phyloP scores from a whole-genome alignment of 805 yeast species.

The Nakazawaea wyomingensis region DNA sequence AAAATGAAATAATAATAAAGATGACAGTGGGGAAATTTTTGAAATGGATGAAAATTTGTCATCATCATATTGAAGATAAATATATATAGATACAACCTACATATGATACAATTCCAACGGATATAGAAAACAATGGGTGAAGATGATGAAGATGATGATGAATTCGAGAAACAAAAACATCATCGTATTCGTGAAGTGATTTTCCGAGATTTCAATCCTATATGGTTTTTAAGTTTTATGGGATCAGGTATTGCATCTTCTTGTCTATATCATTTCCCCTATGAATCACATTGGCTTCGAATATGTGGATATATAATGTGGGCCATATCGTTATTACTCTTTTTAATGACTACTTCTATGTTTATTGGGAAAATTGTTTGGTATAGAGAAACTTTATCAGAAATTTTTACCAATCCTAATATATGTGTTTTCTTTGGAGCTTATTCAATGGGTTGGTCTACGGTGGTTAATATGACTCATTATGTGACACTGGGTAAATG shows the following conservation, averaged over 20 bases:
- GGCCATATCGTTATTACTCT: conserved; percentile 47
- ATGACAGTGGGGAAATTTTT: not conserved
- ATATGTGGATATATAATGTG: conserved; percentile 58
- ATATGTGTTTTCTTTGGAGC: conserved; percentile 70
- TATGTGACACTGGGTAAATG: conserved; percentile 32
- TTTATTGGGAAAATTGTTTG: conserved; percentile 34
- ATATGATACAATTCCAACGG: no score
- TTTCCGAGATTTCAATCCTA: conserved; percentile 37
- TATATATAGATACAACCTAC: no score
- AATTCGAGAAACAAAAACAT: no score
- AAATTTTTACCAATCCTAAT: conserved; percentile 33
- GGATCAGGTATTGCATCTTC: conserved; percentile 73
- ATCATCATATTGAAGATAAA: no score
- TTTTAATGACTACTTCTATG: conserved; percentile 37
- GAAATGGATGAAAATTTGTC: not conserved
- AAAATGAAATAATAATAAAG: no score
- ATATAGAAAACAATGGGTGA: no score
- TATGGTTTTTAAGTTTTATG: conserved; percentile 74
- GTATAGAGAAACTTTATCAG: conserved; percentile 21
- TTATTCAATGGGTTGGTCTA: conserved; percentile 71
- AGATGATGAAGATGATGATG: no score
- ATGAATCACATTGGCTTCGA: conserved; percentile 52
- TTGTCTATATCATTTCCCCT: conserved; percentile 62
- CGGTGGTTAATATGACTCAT: conserved; percentile 56
- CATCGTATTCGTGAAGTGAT: conserved; percentile 6